Evolutionary conservation across 164 flowering plant species (phyloP).

Genomic region (Stephania japonica): DNA sequence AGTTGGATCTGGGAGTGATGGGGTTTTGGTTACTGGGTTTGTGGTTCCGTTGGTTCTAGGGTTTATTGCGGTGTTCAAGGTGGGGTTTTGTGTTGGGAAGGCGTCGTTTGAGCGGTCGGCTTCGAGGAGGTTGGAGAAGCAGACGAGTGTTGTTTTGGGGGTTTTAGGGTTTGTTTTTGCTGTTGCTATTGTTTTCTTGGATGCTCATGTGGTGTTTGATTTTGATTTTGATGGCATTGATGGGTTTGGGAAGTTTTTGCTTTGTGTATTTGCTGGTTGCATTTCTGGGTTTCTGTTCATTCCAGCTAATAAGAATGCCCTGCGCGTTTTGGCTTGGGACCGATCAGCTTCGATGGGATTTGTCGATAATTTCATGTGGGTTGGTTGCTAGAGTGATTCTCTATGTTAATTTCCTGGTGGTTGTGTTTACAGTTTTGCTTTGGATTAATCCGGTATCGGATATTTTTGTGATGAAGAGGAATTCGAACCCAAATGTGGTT

Average conservation of each 20-base stretch:
- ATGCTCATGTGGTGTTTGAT: slow-evolving; percentile 36
- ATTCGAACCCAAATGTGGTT: slow-evolving; percentile 13
- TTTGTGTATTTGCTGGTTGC: slow-evolving; percentile 50
- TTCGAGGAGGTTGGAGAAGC: slow-evolving; percentile 69
- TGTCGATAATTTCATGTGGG: slow-evolving; percentile 63
- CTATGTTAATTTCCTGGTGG: slow-evolving; percentile 36
- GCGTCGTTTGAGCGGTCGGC: slow-evolving; percentile 68
- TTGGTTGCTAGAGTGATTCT: slow-evolving; percentile 50
- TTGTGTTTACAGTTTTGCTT: slow-evolving; percentile 52
- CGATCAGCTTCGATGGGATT: slow-evolving; percentile 72
- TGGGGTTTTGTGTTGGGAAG: slow-evolving; percentile 31
- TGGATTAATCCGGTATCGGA: slow-evolving; percentile 73
- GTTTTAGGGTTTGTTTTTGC: slow-evolving; percentile 51
- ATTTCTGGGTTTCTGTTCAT: slow-evolving; percentile 50
- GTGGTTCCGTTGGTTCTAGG: slow-evolving; percentile 51
- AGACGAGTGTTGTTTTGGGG: slow-evolving; percentile 52
- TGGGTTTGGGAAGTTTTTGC: slow-evolving; percentile 40
- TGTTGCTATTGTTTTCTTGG: slow-evolving; percentile 25
- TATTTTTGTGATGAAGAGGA: slow-evolving; percentile 41
- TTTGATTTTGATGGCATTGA: slow-evolving; percentile 46
- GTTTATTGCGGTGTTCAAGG: slow-evolving; percentile 29
- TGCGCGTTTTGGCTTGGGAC: slow-evolving; percentile 95
- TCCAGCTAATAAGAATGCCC: slow-evolving; percentile 53
- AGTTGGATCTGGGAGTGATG: slow-evolving; percentile 19
- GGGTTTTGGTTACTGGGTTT: slow-evolving; percentile 39